Evolutionary conservation across 139 green algal genomes (phyloP), one percentile per base, ranked within the genome.

Genomic region (Micromonas pusilla): DNA sequence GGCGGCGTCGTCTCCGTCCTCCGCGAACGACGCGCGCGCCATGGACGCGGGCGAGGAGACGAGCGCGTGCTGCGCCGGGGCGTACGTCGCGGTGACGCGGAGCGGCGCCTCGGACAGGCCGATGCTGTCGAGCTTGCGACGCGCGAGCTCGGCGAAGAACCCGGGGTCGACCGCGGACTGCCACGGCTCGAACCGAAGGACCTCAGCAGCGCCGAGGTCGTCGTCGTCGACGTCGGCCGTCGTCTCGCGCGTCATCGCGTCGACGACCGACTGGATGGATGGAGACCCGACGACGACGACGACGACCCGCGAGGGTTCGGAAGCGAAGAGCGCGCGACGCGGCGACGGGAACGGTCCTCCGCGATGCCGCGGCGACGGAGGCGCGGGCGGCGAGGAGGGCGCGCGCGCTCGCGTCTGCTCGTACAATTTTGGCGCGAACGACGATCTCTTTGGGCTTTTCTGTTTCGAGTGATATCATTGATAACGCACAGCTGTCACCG

Each of bases 111-210:
- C 90, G 9, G 57, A 81, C 26, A 94, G 84, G 2, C 74, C 52
- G 57, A 86, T 62, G 3, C 60, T 52, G 30, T 94, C 71, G 4
- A 94, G 86, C 79, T 94, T 98, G 9, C 82, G 71, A 26, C 85
- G 75, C 0, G 82, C 85, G 13, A 97, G 87, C 73, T 89, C 83
- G 1, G 82, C 77, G 88, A 92, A 97, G 65, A 98, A 96, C 0
- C 81, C 82, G 0, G 86, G 68, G 45, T 97, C 93, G 21, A 96
- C 79, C 19, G 86, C 81, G 77, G 86, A 93, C 93, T 97, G 76
- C 37, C 31, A 83, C 34, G 80, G 77, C 64, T 34, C 36, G 60
- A 85, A 85, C 80, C 72, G 65, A 52, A 84, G 39, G 26, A 13
- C 20, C 13, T 68, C 26, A 5, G 66, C 33, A 20, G 25, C 64